Percentiles rank a stretch among this genome's conserved stretches.
phyloP scores from a whole-genome alignment of 352 stramenopile species.

The Globisporangium mamillatum region DNA sequence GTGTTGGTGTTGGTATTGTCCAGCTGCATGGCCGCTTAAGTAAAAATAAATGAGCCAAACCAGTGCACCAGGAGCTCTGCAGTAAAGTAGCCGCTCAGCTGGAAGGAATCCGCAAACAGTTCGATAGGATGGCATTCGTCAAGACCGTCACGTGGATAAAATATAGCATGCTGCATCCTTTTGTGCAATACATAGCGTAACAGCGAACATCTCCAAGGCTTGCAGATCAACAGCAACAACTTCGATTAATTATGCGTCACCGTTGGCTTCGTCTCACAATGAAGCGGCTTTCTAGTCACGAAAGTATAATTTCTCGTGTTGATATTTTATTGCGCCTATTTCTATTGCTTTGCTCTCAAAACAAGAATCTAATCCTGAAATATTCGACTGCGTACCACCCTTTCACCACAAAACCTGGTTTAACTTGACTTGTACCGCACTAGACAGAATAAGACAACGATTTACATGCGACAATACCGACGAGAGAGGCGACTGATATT shows the following conservation, averaged over 20 bases:
- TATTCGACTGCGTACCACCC: background rate
- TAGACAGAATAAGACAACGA: background rate
- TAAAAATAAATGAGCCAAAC: background rate
- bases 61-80: background rate
- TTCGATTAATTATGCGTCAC: background rate
- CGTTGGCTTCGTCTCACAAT: background rate
- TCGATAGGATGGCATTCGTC: background rate
- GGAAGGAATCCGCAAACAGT: background rate
- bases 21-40: background rate
- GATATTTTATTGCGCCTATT: background rate
- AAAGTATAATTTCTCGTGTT: background rate
- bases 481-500: background rate
- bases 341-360: background rate
- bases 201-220: too few species aligned
- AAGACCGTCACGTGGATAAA: background rate
- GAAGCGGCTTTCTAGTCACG: background rate
- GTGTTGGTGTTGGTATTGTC: background rate
- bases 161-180: too few species aligned
- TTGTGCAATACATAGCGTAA: too few species aligned
- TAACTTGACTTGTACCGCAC: background rate
- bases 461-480: background rate
- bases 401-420: background rate
- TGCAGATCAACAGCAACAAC: background rate
- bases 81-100: background rate
- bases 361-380: background rate